Evolutionary conservation across 352 stramenopile genomes (phyloP).

Genomic region (Pseudoperonospora humuli): DNA sequence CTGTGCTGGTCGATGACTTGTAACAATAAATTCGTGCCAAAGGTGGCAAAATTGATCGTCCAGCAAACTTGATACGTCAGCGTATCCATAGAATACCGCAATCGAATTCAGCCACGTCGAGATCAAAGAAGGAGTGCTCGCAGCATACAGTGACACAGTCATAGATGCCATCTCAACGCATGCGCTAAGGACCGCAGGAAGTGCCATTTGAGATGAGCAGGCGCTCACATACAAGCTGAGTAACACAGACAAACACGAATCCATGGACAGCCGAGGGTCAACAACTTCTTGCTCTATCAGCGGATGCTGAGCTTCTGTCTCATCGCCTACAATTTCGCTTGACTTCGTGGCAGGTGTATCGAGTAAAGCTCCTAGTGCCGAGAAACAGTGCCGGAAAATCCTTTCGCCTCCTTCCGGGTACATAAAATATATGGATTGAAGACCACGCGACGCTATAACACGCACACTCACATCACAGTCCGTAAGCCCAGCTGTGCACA

Average conservation of each 20-base stretch:
- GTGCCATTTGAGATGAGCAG: slow-evolving; percentile 44
- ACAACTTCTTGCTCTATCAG: slow-evolving; percentile 1
- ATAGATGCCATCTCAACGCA: slow-evolving; percentile 41
- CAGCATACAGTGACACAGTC: slow-evolving; percentile 28
- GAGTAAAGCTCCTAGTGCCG: slow-evolving; percentile 21
- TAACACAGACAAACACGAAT: slow-evolving; percentile 39
- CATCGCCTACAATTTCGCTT: slow-evolving; percentile 1
- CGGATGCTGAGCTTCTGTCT: slow-evolving; percentile 3
- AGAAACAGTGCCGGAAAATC: slow-evolving; percentile 49
- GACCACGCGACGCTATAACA: slow-evolving; percentile 28
- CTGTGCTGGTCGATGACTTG: slow-evolving; percentile 7
- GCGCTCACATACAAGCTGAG: slow-evolving; percentile 59
- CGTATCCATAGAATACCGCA: slow-evolving; percentile 40
- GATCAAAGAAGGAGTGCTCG: slow-evolving; percentile 25
- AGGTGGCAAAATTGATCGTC: slow-evolving; percentile 61
- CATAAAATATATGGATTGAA: slow-evolving; percentile 77
- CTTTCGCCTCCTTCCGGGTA: slow-evolving; percentile 56
- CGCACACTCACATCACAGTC: slow-evolving; percentile 58
- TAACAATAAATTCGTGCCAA: slow-evolving; percentile 34
- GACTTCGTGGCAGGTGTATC: slow-evolving; percentile 5
- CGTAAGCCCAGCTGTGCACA: slow-evolving; percentile 32
- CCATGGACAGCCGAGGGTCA: slow-evolving; percentile 20
- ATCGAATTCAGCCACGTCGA: slow-evolving; percentile 43
- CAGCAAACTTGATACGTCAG: slow-evolving; percentile 30
- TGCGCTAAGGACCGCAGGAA: slow-evolving; percentile 45